These are phyloP conservation scores for Rhizopogon sp. DNA, from an alignment of 768 basidiomycete species.

Conservation along the genomic window DNA sequence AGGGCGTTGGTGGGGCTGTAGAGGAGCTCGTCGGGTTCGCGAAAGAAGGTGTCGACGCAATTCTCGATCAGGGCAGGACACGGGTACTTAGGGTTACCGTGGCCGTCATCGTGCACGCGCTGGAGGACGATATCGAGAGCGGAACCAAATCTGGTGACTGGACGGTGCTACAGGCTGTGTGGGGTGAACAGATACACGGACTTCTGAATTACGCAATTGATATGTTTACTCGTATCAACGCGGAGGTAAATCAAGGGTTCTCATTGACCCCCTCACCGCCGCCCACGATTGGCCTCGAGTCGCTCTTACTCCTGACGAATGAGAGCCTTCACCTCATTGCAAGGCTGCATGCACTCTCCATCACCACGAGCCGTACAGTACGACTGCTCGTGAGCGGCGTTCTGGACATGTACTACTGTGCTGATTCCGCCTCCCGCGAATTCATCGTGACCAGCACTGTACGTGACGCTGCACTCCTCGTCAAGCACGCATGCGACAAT, in stretches of 20 bases:
- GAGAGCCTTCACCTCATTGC: constrained; percentile 51
- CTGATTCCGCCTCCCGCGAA: constrained; percentile 35
- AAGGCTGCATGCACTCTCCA: constrained; percentile 41
- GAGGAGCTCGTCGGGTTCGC: constrained; percentile 44
- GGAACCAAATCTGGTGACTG: constrained; percentile 37
- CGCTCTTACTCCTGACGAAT: constrained; percentile 49
- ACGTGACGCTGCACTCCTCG: constrained; percentile 34
- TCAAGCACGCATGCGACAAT: constrained; percentile 48
- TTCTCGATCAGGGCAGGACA: constrained; percentile 42
- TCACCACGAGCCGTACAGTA: constrained; percentile 46
- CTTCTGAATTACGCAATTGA: constrained; percentile 54
- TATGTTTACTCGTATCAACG: constrained; percentile 40
- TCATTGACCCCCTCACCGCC: constrained; percentile 31
- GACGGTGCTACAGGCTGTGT: constrained; percentile 50
- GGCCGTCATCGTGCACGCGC: constrained; percentile 48
- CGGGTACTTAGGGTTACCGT: constrained; percentile 61
- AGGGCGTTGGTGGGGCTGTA: constrained; percentile 58
- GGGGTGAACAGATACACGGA: constrained; percentile 57
- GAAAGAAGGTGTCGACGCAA: constrained; percentile 34
- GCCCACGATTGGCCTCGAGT: constrained; percentile 37
- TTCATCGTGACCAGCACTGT: background rate
- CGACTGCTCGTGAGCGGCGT: constrained; percentile 39
- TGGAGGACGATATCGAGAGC: constrained; percentile 38
- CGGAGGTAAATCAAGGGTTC: constrained; percentile 54
- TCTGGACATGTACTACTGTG: constrained; percentile 53